These are phyloP conservation scores for Podaxis sp. DNA, from an alignment of 768 basidiomycete genomes.

Conservation along the genomic window DNA sequence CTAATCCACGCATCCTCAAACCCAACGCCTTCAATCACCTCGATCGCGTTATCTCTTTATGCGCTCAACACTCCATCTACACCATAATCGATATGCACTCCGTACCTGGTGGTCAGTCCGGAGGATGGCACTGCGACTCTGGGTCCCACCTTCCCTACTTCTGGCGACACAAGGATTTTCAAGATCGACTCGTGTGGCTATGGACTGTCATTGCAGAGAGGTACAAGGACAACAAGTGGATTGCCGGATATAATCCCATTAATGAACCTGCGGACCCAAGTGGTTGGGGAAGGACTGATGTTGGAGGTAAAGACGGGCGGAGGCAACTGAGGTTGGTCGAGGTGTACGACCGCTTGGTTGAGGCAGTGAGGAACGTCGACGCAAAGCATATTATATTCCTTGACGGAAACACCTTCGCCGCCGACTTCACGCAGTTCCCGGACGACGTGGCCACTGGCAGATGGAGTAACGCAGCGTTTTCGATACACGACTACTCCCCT, in stretches of 20 bases:
- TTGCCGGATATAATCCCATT: slow-evolving; percentile 82
- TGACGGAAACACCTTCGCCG: slow-evolving; percentile 83
- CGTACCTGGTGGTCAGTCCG: slow-evolving; percentile 71
- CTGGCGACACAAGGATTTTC: slow-evolving; percentile 84
- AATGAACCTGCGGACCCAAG: slow-evolving; percentile 78
- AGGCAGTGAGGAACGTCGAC: slow-evolving; percentile 71
- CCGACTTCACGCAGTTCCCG: slow-evolving; percentile 68
- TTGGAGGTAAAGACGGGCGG: slow-evolving; percentile 13
- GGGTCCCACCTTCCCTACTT: slow-evolving; percentile 68
- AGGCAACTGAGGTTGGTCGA: slow-evolving; percentile 56
- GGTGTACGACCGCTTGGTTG: slow-evolving; percentile 69
- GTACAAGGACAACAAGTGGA: slow-evolving; percentile 75
- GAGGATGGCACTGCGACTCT: slow-evolving; percentile 80
- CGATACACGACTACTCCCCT: slow-evolving; percentile 74
- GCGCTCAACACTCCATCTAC: slow-evolving; percentile 72
- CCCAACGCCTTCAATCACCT: slow-evolving; percentile 77
- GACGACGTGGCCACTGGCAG: slow-evolving; percentile 51
- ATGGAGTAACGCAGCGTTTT: slow-evolving; percentile 73
- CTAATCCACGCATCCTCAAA: slow-evolving; percentile 78
- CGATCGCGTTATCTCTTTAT: slow-evolving; percentile 75
- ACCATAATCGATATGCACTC: slow-evolving; percentile 83
- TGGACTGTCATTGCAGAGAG: slow-evolving; percentile 74
- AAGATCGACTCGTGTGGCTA: slow-evolving; percentile 74
- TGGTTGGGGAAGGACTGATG: slow-evolving; percentile 4
- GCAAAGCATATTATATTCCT: slow-evolving; percentile 71